Conservation (phyloP, 2,329 filamentous ascomycete genomes). For the Cryphonectria radicalis region DNA sequence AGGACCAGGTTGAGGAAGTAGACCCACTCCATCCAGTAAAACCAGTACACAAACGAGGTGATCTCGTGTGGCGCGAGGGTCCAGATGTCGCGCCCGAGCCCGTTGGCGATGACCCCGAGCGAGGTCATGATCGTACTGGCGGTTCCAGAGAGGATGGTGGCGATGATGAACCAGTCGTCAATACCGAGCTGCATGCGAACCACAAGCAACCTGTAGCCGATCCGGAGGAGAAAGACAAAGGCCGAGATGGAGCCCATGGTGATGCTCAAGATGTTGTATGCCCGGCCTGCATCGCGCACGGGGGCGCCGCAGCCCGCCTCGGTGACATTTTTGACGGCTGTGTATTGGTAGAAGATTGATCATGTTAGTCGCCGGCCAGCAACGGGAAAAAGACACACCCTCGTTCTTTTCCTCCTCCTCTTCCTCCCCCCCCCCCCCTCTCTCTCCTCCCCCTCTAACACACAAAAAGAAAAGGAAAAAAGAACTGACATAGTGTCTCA, state of each 20-base stretch:
- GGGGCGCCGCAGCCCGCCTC: conserved; percentile 25
- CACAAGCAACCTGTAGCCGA: conserved; percentile 40
- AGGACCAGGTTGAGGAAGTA: conserved; percentile 29
- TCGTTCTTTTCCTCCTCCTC: not conserved
- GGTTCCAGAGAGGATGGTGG: conserved; percentile 35
- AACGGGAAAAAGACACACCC: not conserved
- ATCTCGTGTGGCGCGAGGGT: conserved; percentile 30
- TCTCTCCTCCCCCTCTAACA: no score
- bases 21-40: conserved; percentile 46
- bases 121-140: conserved; percentile 39
- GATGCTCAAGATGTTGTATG: conserved; percentile 23
- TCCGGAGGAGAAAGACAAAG: conserved; percentile 44
- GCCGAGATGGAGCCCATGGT: conserved; percentile 41
- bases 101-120: conserved; percentile 44
- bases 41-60: conserved; percentile 44
- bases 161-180: conserved; percentile 43
- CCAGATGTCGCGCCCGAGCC: conserved; percentile 33
- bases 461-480: not conserved
- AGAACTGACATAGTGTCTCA: conserved; percentile 16
- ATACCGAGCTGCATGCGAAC: conserved; percentile 39
- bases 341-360: not conserved
- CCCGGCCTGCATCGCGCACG: conserved; percentile 16
- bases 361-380: conserved; percentile 4
- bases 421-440: not conserved
- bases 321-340: conserved; percentile 27